Evolutionary conservation across 2,329 filamentous ascomycete genomes (phyloP).

Genomic region (Aspergillus pseudoviridinutans): DNA sequence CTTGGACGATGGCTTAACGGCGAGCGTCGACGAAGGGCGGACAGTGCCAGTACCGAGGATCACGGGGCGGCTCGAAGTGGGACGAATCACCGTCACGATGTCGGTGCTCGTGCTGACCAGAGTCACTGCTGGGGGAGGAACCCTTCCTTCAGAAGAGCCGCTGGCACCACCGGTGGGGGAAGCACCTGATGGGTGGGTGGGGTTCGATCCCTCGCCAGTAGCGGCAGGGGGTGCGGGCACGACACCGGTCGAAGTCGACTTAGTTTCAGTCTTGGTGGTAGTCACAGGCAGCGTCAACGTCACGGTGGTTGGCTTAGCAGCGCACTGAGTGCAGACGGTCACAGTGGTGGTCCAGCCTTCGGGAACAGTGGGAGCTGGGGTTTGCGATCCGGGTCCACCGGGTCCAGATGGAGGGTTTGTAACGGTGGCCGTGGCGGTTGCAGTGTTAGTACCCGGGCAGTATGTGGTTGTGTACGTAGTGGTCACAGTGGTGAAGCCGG

Average conservation of each 20-base stretch:
- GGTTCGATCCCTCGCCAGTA: neutral
- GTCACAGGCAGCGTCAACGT: constrained; percentile 30
- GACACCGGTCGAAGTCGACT: constrained; percentile 4
- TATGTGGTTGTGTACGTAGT: constrained; percentile 37
- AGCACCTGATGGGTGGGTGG: neutral
- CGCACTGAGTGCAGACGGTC: constrained; percentile 38
- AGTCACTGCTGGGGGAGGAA: neutral
- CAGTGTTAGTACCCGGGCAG: constrained; percentile 29
- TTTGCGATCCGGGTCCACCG: constrained; percentile 12
- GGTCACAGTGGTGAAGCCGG: constrained; percentile 40
- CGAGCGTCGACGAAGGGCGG: constrained; percentile 13
- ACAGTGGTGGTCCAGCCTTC: constrained; percentile 40
- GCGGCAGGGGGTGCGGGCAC: constrained; percentile 2
- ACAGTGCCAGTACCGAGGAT: constrained; percentile 3
- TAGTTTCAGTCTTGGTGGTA: constrained; percentile 9
- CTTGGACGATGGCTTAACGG: constrained; percentile 9
- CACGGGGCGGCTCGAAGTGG: constrained; percentile 5
- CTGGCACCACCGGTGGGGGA: constrained; percentile 1
- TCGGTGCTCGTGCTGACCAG: neutral
- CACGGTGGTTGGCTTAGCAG: constrained; percentile 35
- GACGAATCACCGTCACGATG: neutral
- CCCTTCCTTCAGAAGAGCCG: neutral
- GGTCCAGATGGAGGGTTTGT: constrained; percentile 15
- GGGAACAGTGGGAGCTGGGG: constrained; percentile 23
- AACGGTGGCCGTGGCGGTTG: constrained; percentile 27